Conservation (phyloP, 2,329 filamentous ascomycete genomes). For the Epichloe elymi region DNA sequence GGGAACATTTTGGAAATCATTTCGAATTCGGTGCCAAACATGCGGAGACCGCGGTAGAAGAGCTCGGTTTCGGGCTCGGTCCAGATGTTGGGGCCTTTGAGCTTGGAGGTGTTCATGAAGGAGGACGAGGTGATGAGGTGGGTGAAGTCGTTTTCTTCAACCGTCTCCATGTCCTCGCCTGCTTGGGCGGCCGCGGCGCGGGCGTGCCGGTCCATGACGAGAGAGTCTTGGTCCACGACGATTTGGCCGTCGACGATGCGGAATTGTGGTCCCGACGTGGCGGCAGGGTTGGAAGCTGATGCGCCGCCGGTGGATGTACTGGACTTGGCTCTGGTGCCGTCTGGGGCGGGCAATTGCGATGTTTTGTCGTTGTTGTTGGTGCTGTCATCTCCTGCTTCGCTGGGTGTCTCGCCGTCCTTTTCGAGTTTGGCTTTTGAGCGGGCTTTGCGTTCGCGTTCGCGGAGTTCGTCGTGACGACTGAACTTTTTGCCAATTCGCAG, state of each 20-base stretch:
- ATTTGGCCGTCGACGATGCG: conserved; percentile 60
- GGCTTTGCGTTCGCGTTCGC: conserved; percentile 46
- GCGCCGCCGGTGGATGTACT: conserved; percentile 4
- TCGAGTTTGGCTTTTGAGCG: conserved; percentile 18
- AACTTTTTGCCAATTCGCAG: conserved; percentile 64
- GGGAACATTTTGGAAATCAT: conserved; percentile 69
- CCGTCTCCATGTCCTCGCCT: conserved; percentile 42
- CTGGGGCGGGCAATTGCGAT: conserved; percentile 8
- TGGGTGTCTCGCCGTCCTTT: conserved; percentile 14
- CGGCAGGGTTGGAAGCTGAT: conserved; percentile 9
- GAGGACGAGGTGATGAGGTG: conserved; percentile 55
- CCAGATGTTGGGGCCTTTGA: conserved; percentile 55
- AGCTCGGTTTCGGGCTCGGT: conserved; percentile 55
- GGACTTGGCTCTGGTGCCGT: conserved; percentile 3
- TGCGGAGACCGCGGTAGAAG: conserved; percentile 62
- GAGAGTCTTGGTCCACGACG: conserved; percentile 54
- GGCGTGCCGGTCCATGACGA: conserved; percentile 56
- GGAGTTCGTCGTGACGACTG: conserved; percentile 59
- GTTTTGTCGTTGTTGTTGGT: conserved; percentile 3
- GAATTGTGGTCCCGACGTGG: conserved; percentile 36
- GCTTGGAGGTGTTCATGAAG: conserved; percentile 48
- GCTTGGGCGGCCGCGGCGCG: conserved; percentile 37
- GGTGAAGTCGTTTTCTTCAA: conserved; percentile 71
- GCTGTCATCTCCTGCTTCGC: conserved; percentile 9
- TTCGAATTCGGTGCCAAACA: conserved; percentile 74